Conservation (phyloP, 2,329 filamentous ascomycete species). For the Nemania sp. region DNA sequence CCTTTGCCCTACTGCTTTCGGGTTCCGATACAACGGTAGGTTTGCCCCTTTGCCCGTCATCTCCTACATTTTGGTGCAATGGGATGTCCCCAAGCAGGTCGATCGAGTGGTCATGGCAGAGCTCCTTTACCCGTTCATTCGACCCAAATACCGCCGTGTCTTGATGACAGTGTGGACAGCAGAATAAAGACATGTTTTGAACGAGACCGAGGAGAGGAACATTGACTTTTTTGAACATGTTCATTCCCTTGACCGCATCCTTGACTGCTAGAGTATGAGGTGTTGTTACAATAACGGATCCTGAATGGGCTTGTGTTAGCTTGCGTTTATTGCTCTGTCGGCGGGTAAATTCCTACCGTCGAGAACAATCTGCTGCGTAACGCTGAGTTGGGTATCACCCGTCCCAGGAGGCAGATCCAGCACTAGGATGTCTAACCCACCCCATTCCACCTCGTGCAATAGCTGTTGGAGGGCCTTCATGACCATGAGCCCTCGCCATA, state of each 20-base stretch:
- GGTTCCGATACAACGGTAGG: conserved; percentile 93
- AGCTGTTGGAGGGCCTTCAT: conserved; percentile 97
- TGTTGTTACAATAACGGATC: conserved; percentile 88
- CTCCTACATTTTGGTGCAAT: conserved; percentile 85
- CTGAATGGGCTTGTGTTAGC: conserved; percentile 54
- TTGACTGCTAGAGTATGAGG: conserved; percentile 93
- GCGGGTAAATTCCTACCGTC: conserved; percentile 67
- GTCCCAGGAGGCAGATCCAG: conserved; percentile 94
- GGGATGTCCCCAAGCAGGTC: conserved; percentile 91
- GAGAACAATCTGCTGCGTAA: conserved; percentile 91
- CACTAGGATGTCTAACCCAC: conserved; percentile 85
- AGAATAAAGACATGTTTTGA: conserved; percentile 90
- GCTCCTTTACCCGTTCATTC: conserved; percentile 70
- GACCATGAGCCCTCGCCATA: conserved; percentile 97
- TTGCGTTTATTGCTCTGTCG: not conserved
- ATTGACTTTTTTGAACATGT: conserved; percentile 89
- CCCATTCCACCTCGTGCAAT: conserved; percentile 95
- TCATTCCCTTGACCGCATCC: conserved; percentile 90
- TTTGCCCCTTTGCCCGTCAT: conserved; percentile 86
- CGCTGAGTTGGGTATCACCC: conserved; percentile 95
- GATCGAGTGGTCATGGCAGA: conserved; percentile 79
- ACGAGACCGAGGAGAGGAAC: conserved; percentile 88
- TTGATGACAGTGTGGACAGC: conserved; percentile 81
- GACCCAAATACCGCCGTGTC: conserved; percentile 81
- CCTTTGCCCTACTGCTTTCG: conserved; percentile 75